Evolutionary conservation across 805 yeast species (phyloP).

Genomic region (Ogataea trehalophila): DNA sequence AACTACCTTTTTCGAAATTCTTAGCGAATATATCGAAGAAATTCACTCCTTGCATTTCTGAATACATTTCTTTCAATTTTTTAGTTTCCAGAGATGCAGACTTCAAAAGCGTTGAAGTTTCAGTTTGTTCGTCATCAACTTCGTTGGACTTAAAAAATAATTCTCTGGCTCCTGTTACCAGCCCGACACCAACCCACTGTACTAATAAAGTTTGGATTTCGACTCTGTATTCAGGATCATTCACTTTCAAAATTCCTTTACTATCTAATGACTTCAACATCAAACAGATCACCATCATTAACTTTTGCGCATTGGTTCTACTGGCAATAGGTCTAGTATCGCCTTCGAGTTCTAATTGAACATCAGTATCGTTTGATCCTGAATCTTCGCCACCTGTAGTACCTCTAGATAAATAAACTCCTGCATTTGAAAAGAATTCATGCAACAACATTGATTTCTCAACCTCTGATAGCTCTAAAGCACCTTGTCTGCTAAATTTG

Average conservation of each 20-base stretch:
- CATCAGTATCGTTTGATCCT: constrained; percentile 13
- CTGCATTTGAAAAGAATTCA: constrained; percentile 58
- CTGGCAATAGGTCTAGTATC: constrained; percentile 28
- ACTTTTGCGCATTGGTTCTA: constrained; percentile 32
- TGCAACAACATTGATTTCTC: constrained; percentile 66
- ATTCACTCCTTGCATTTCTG: constrained; percentile 2
- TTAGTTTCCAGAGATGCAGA: background rate
- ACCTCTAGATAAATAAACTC: constrained; percentile 38
- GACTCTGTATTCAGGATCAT: constrained; percentile 48
- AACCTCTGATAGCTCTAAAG: constrained; percentile 47
- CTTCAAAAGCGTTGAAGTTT: background rate
- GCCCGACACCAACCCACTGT: constrained; percentile 54
- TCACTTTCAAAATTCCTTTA: constrained; percentile 37
- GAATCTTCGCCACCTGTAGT: constrained; percentile 20
- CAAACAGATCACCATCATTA: constrained; percentile 52
- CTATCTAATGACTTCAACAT: constrained; percentile 53
- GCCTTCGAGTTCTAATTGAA: constrained; percentile 11
- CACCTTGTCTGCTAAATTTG: constrained; percentile 54
- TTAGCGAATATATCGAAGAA: constrained; percentile 11
- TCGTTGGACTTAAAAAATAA: constrained; percentile 34
- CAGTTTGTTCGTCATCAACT: constrained; percentile 1
- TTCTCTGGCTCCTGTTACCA: constrained; percentile 56
- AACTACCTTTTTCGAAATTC: constrained; percentile 9
- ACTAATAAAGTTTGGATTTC: constrained; percentile 58
- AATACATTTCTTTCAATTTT: background rate